Base-by-base conservation (phyloP, 2,329 filamentous ascomycete genomes). In the Cercospora sp. region DNA sequence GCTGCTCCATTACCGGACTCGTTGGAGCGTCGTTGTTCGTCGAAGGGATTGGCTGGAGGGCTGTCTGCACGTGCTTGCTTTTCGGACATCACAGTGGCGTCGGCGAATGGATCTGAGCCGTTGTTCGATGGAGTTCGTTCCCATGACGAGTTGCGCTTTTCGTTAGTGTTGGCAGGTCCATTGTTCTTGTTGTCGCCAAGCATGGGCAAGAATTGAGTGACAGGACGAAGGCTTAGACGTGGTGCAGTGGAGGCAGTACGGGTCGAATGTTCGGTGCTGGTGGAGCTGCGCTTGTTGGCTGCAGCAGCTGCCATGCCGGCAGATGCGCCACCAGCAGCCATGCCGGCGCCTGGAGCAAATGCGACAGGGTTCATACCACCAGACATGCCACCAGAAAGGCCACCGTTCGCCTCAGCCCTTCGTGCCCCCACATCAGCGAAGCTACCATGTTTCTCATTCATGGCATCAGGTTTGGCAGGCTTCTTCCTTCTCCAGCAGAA, bases 221-320 rank as follows among this genome's bases (percentile, higher is more conserved):
- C 87, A 2, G 93, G 93, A 60, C 93, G 90, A 64, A 97, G 85
- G 76, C 92, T 96, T 69, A 97, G 85, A 70, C 90, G 90, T n/a
- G 93, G 93, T 55, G 93, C 89, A 36, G 82, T 86, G 31, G 84
- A 83, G 70, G 78, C 81, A 70, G 82, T 85, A 72, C 78, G 82
- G 65, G 81, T 79, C 64, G 82, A 81, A 45, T 77, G 72, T 40
- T 74, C 71, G 30, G 69, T 74, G 61, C 73, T 70, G 26, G 53
- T 66, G 20, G 74, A 75, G 62, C 69, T 67, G 42, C 73, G 73
- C 58, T 69, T 69, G 60, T 67, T 62, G 12, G 30, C 40, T 20
- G 33, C 57, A 18, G 64, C 62, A 10, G 67, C 67, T 20, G 64
- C 67, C 42, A 59, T 63, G 30, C 33, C 61, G 53, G 63, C 69